Conservation (phyloP, 495 filamentous ascomycete species). For the Apiosordaria backusii region DNA sequence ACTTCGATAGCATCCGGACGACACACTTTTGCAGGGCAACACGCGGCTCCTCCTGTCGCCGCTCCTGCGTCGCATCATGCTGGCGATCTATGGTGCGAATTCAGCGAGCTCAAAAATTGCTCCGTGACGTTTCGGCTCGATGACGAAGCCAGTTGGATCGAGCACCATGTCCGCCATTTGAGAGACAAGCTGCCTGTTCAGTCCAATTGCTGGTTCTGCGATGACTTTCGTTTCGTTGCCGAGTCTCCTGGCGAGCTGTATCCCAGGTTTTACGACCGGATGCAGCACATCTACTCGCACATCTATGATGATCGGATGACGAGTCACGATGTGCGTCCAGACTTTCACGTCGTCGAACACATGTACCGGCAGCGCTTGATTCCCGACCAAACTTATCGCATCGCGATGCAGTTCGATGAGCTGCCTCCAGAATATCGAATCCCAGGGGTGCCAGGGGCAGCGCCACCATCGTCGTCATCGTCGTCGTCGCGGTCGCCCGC, state of each 20-base stretch:
- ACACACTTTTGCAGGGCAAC: not conserved
- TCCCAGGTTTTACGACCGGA: slow-evolving; percentile 35
- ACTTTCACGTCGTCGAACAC: slow-evolving; percentile 38
- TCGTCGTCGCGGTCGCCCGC: not conserved
- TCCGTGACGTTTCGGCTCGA: slow-evolving; percentile 30
- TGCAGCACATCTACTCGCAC: slow-evolving; percentile 45
- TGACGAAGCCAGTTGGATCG: slow-evolving; percentile 41
- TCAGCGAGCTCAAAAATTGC: slow-evolving; percentile 30
- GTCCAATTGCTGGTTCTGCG: slow-evolving; percentile 49
- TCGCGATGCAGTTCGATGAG: slow-evolving; percentile 25
- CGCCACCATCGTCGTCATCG: slow-evolving; percentile 1
- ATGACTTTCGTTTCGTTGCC: slow-evolving; percentile 29
- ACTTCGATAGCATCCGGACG: slow-evolving; percentile 3
- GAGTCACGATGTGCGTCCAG: slow-evolving; percentile 35
- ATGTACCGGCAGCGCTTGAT: slow-evolving; percentile 24
- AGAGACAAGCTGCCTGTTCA: slow-evolving; percentile 29
- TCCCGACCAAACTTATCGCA: slow-evolving; percentile 7
- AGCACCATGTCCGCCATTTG: slow-evolving; percentile 41
- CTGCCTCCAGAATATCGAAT: slow-evolving; percentile 13
- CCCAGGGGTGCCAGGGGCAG: not conserved
- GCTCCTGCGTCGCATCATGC: not conserved
- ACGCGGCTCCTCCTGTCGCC: not conserved
- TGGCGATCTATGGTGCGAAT: slow-evolving; percentile 40
- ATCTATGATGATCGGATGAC: slow-evolving; percentile 23
- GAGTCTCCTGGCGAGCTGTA: not conserved